Conservation (phyloP, 108 stramenopile species). For the Nitzschia sp. region DNA sequence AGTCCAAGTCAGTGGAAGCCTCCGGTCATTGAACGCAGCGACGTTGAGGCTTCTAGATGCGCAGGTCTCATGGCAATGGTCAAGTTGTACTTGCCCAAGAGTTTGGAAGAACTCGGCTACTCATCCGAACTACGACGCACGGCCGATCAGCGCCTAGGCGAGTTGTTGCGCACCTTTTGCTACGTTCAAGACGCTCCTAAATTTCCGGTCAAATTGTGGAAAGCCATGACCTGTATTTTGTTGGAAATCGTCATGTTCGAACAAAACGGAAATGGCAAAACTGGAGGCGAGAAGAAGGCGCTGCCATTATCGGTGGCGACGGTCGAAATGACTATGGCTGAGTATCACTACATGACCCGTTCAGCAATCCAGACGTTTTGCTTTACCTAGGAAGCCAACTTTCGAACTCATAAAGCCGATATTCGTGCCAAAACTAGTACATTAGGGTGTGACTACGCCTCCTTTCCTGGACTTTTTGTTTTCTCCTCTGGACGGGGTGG, state of each 20-base stretch:
- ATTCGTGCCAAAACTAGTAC: neutral
- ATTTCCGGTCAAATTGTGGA: slow-evolving; percentile 59
- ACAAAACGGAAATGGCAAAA: neutral
- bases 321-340: slow-evolving; percentile 54
- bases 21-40: slow-evolving; percentile 36
- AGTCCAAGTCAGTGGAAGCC: slow-evolving; percentile 11
- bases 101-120: slow-evolving; percentile 50
- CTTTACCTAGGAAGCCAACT: neutral
- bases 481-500: neutral
- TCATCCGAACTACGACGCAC: slow-evolving; percentile 17
- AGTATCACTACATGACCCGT: slow-evolving; percentile 65
- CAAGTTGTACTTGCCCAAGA: slow-evolving; percentile 54
- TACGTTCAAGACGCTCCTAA: slow-evolving; percentile 54
- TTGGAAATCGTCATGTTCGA: slow-evolving; percentile 51
- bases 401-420: no score
- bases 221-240: slow-evolving; percentile 69
- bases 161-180: slow-evolving; percentile 67
- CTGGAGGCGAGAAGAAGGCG: neutral
- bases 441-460: neutral
- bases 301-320: slow-evolving; percentile 41
- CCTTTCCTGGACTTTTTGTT: neutral
- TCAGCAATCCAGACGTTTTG: slow-evolving; percentile 27
- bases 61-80: slow-evolving; percentile 77
- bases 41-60: slow-evolving; percentile 66
- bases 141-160: slow-evolving; percentile 55